Conservation (phyloP, 306 rosid species). For the Dryas drummondii region DNA sequence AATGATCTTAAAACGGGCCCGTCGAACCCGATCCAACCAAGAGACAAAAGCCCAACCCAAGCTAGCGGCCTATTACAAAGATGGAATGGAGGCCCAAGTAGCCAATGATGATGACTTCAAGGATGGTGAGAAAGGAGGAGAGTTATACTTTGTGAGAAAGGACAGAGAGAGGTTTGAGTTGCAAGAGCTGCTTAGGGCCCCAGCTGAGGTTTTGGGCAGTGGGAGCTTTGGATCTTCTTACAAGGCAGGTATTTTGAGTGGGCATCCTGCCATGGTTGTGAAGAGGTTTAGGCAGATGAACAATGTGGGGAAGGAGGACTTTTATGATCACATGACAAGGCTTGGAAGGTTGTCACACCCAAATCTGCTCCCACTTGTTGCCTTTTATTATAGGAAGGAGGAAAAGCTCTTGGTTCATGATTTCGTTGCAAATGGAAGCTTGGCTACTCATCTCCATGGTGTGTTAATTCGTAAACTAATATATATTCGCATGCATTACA, state of each 20-base stretch:
- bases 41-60: constrained; percentile 4
- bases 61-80: neutral
- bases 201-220: constrained; percentile 80
- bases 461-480: neutral
- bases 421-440: constrained; percentile 43
- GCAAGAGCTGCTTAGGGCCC: constrained; percentile 67
- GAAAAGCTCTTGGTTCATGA: constrained; percentile 47
- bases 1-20: constrained; percentile 23
- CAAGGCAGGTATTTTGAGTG: constrained; percentile 58
- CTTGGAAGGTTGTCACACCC: constrained; percentile 49
- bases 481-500: neutral
- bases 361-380: constrained; percentile 43
- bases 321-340: constrained; percentile 60
- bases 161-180: constrained; percentile 51
- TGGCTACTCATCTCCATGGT: constrained; percentile 46
- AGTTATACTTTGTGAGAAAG: constrained; percentile 40
- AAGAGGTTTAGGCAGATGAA: constrained; percentile 81
- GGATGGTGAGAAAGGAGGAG: constrained; percentile 33
- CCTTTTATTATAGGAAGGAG: constrained; percentile 38
- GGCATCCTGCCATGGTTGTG: constrained; percentile 56
- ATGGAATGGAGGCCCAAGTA: constrained; percentile 25
- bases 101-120: constrained; percentile 13
- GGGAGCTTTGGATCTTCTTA: constrained; percentile 84
- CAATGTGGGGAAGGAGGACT: constrained; percentile 52
- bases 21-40: constrained; percentile 4